Evolutionary conservation across 2,329 filamentous ascomycete genomes (phyloP), one percentile per base, ranked within the genome.

Genomic region (Westerdykella sp.): DNA sequence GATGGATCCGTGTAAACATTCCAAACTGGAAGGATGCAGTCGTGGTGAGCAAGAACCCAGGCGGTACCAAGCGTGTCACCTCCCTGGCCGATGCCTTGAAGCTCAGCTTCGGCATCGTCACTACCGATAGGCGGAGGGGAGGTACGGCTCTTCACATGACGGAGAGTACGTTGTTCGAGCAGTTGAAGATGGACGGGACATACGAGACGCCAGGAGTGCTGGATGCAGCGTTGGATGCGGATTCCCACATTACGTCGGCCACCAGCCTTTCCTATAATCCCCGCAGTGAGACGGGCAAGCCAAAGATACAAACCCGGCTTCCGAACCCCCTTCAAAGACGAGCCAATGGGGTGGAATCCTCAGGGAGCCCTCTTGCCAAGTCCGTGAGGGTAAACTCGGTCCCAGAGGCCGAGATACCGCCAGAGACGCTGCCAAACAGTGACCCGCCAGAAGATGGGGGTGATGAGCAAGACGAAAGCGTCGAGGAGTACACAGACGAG

Each of bases 41-140:
- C 6, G 90, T 96, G 13, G 93, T 98, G 16, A 97, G 91, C 63
- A 98, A 98, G 74, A 98, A 98, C 62, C 87, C 93, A 1, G 93
- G 93, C 43, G 93, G 93, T 45, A 97, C 93, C 39, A 98, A 98
- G 73, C 81, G 93, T 53, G 93, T 97, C 32, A 98, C 93, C 12
- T 96, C 91, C 22, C 75, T 98, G 42, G 93, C 93, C 48, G 93
- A 98, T 71, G 89, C 89, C 2, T 71, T 98, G 56, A 97, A 97
- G 75, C 79, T 98, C 56, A 97, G 94, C 73, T 98, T 98, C 56
- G 93, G 93, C 54, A 89, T 98, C 62, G 89, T 98, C 43, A 94
- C 87, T 2, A 94, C 88, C 6, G 88, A 94, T 56, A 77, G 64
- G 49, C 56, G 51, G 16, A 73, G 55, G 73, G 76, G 31, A 64